Evolutionary conservation across 2,329 filamentous ascomycete genomes (phyloP), one percentile per base, ranked within the genome.

Genomic region (Tothia fuscella): DNA sequence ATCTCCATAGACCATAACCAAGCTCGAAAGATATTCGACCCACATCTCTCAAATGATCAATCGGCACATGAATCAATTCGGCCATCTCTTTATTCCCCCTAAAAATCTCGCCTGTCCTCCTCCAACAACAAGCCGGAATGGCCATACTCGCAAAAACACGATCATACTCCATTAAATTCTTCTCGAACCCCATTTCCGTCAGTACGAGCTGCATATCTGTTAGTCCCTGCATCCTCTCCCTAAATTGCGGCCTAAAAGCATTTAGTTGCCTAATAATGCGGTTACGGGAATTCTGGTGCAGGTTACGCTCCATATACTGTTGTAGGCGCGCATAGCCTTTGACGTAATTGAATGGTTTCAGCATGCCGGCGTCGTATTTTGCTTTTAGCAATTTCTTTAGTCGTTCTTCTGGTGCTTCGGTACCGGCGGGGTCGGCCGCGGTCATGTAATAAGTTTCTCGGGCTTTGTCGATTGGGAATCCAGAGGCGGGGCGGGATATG

Each of bases 151-250:
- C 91, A 65, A 98, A 98, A 2, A 98, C 88, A 24, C 91, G 85
- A 56, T 98, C 91, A 54, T 96, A 96, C 57, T 96, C 91, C 82
- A 96, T 91, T 51, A 98, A 65, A 48, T 84, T 91, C 54, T 82
- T 78, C 61, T 98, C 91, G 56, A 98, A 96, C 89, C 91, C 96
- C 86, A 96, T 95, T 63, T 98, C 91, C 9, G 96, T 89, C 45
- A 88, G 78, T 21, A 96, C 80, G 20, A 98, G 75, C 61, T 98
- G 86, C 58, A 95, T 83, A 61, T 98, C 91, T 2, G 85, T 95
- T 56, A 96, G 68, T 25, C 73, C 80, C 50, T 96, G 87, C 58
- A 93, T 89, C 64, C 93, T 87, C 61, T 96, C 89, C 47, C 91
- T 76, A 56, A 98, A 98, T 56, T 93, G 94, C 13, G 91, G 91